Evolutionary conservation across 2,329 filamentous ascomycete genomes (phyloP), one percentile per base, ranked within the genome.

Genomic region (Scedosporium apiospermum): DNA sequence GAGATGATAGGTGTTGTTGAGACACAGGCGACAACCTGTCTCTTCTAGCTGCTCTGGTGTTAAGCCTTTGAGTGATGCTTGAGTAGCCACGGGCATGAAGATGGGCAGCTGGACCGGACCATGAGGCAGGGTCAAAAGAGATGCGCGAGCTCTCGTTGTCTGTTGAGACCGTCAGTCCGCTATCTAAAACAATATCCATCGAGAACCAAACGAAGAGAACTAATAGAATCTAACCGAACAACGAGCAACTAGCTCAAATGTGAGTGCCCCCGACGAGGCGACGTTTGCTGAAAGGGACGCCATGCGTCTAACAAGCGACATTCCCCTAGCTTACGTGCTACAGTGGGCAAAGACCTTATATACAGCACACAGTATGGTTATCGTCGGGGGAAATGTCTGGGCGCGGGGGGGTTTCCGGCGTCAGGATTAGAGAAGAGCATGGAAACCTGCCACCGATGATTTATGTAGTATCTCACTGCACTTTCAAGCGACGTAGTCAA

Each of bases 31-130:
- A 71, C 96, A 99, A 53, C 90, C 87, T 0, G 93, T 96, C 62
- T 91, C 88, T 69, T 95, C 93, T 2, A 99, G 81, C 71, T 99
- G 95, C 67, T 93, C 88, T 1, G 93, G 92, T 0, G 95, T 98
- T 63, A 99, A 77, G 53, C 95, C 95, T 73, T 99, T 99, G 46
- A 99, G 81, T 0, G 93, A 96, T 1, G 91, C 95, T 76, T 99
- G 95, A 0, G 95, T 99, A 34, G 95, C 95, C 53, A 99, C 95
- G 16, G 95, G 95, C 95, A 99, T 99, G 76, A 99, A 99, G 64
- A 98, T 87, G 6, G 96, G 95, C 34, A 98, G 84, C 69, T 89
- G 85, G 27, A 99, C 93, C 1, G 88, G 82, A 63, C 95, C 95
- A 85, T 99, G 96, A 60, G 95, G 93, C 27, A 99, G 86, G 58